Conservation (phyloP, 257 asterid genomes). For the Nicotiana knightiana region DNA sequence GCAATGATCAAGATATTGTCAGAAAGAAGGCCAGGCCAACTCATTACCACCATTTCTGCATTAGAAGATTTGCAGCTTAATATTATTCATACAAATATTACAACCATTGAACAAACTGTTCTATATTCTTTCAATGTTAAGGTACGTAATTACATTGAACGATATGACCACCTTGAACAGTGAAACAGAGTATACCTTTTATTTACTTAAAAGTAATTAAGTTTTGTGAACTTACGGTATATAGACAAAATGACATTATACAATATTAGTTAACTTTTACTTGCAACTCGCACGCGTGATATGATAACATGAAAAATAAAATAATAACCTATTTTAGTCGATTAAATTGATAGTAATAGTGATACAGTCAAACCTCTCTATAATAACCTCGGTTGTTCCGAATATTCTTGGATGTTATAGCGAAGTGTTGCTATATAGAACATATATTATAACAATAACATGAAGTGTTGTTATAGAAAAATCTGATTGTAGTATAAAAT, state of each 20-base stretch:
- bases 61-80: slow-evolving; percentile 86
- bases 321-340: background rate
- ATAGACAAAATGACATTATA: background rate
- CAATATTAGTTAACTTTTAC: background rate
- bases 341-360: background rate
- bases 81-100: slow-evolving; percentile 79
- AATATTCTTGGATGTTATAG: too few relatives aligned
- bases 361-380: background rate
- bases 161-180: background rate
- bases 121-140: slow-evolving; percentile 89
- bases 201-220: background rate
- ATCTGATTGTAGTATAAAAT: background rate
- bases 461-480: too few relatives aligned
- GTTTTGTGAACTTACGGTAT: background rate
- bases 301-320: background rate
- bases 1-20: slow-evolving; percentile 76
- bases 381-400: too few relatives aligned
- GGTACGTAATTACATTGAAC: slow-evolving; percentile 28
- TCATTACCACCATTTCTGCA: slow-evolving; percentile 71
- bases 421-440: too few relatives aligned
- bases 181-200: background rate
- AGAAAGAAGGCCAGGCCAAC: slow-evolving; percentile 71
- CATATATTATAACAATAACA: too few relatives aligned
- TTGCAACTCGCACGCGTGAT: background rate
- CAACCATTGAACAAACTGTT: slow-evolving; percentile 90